Evolutionary conservation across 306 rosid species (phyloP), one percentile per base, ranked within the genome.

Genomic region (Potentilla sterilis): DNA sequence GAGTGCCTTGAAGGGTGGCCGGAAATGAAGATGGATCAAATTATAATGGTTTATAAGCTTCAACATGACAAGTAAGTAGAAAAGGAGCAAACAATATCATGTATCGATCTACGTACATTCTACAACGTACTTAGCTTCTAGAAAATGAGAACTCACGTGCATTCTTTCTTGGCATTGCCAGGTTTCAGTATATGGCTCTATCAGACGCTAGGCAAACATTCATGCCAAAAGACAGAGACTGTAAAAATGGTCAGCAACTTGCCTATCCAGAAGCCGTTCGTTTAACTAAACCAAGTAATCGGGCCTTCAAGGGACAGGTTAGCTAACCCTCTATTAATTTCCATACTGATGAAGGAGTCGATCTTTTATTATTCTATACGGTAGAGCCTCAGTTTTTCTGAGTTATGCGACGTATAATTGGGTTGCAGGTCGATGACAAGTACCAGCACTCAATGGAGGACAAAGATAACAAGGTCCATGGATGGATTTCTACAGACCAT

Each of bases 191-290:
- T 46, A 89, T 94, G 98, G 97, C 91, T 0, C 6, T 94, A 79
- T 77, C 98, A 4, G 85, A 86, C 21, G 81, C 49, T 1, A 84
- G 85, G 48, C 92, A 85, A 79, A 88, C 97, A 77, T 18, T 16
- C 3, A 91, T 94, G 98, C 94, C 98, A 75, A 38, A 86, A 2
- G 2, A 6, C 9, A 0, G 0, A 1, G 97, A 94, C 59, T 90
- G 94, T 54, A 0, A 0, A 0, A 43, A 0, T 0, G 94, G 93
- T 8, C 7, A 80, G 34, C 6, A 2, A 5, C 77, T 94, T 19
- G 93, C 84, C 0, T 94, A 82, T 77, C 84, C 88, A 0, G 98
- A 94, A 84, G 98, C 98, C 65, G 94, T 91, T 70, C 91, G 78
- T 68, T 76, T 94, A 64, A 91, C 84, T 19, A 22, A 82, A 37